A percentile compares a stretch with the other conserved stretches of the same genome.
Evolutionary conservation across 192 early-diverging fungal species (phyloP).

Genomic region (Coemansia guatemalensis): DNA sequence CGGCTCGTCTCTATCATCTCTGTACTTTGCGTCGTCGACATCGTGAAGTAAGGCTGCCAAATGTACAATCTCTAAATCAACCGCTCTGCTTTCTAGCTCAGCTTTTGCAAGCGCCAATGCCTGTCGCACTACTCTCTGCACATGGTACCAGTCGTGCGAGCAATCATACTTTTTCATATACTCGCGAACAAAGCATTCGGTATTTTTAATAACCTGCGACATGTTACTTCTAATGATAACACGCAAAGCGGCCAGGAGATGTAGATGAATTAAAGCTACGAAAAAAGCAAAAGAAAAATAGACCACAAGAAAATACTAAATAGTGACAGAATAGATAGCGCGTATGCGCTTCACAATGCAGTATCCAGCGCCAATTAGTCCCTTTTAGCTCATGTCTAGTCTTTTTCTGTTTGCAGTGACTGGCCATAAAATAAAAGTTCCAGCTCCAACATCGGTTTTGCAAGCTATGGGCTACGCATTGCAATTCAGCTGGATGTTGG

Average conservation of each 20-base stretch:
- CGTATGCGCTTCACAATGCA: not conserved
- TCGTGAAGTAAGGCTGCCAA: slow-evolving; percentile 70
- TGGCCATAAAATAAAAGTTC: too few relatives aligned
- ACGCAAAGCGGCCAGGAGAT: too few relatives aligned
- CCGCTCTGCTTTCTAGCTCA: slow-evolving; percentile 25
- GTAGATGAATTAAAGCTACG: not conserved
- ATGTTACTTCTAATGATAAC: not conserved
- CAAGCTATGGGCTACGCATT: not conserved
- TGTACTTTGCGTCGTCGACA: slow-evolving; percentile 70
- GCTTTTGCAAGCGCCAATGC: slow-evolving; percentile 46
- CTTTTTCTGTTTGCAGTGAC: too few relatives aligned
- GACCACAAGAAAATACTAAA: not conserved
- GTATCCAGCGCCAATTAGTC: too few relatives aligned
- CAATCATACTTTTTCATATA: slow-evolving; percentile 68
- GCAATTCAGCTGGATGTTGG: slow-evolving; percentile 27
- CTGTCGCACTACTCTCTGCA: slow-evolving; percentile 62
- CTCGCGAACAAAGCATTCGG: slow-evolving; percentile 58
- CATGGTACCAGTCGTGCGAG: slow-evolving; percentile 70
- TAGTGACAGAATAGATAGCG: not conserved
- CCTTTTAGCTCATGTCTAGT: too few relatives aligned
- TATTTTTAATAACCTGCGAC: slow-evolving; percentile 15
- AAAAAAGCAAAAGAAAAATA: not conserved
- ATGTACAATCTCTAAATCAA: slow-evolving; percentile 61
- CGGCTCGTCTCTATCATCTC: slow-evolving; percentile 30
- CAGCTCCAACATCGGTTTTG: too few relatives aligned